These are phyloP conservation scores for Trichoderma koningiopsis DNA, from an alignment of 2,329 filamentous ascomycete genomes.

Conservation along the genomic window DNA sequence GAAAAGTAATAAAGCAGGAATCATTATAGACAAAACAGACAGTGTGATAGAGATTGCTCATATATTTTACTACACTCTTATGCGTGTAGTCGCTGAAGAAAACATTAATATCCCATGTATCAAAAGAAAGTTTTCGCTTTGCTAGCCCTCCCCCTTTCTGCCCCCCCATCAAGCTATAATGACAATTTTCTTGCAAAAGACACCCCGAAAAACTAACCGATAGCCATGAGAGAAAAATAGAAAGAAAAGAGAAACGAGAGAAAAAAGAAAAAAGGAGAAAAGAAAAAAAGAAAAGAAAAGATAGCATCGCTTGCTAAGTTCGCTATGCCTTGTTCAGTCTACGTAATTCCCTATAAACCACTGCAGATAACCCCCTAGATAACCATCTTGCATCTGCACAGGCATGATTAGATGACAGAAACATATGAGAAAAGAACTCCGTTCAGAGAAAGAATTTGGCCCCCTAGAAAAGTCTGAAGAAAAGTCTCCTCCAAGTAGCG, in stretches of 20 bases:
- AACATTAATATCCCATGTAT: background rate
- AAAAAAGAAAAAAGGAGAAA: background rate
- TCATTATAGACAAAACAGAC: background rate
- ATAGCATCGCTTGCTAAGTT: background rate
- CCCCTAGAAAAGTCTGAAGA: background rate
- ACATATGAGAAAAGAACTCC: background rate
- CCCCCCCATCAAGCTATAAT: background rate
- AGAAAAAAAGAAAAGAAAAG: background rate
- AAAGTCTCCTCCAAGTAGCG: background rate
- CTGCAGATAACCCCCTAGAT: background rate
- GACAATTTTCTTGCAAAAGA: background rate
- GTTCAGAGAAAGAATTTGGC: background rate
- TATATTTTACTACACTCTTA: background rate
- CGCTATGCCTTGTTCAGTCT: background rate
- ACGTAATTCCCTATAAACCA: background rate
- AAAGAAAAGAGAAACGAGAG: background rate
- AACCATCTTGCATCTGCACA: background rate
- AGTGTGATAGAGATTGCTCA: background rate
- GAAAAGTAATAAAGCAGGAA: background rate
- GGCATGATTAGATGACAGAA: background rate
- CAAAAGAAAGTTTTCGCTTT: background rate
- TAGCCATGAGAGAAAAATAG: background rate
- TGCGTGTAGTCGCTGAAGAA: background rate
- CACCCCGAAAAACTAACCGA: background rate
- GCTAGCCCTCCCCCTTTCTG: background rate